Evolutionary conservation across 2,329 filamentous ascomycete species (phyloP).

Genomic region (Stagonosporopsis tanaceti): DNA sequence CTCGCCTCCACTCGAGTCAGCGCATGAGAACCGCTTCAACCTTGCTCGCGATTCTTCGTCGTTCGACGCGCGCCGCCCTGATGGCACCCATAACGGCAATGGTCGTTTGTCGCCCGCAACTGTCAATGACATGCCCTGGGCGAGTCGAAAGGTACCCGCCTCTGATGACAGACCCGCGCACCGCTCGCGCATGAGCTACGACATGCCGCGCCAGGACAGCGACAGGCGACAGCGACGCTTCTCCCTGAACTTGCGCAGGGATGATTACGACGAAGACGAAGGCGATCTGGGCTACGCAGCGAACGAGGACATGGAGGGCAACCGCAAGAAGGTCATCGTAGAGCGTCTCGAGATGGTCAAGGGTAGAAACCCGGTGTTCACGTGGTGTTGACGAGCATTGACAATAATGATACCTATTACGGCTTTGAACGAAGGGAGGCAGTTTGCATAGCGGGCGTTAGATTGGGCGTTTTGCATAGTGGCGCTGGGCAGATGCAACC

Average conservation of each 20-base stretch:
- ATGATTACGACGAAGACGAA: conserved; percentile 68
- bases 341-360: conserved; percentile 96
- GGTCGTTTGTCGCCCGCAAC: conserved; percentile 46
- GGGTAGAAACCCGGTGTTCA: conserved; percentile 93
- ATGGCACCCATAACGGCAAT: conserved; percentile 12
- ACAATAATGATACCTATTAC: conserved; percentile 8
- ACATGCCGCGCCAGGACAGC: conserved; percentile 46
- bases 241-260: conserved; percentile 53
- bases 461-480: conserved; percentile 24
- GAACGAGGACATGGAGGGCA: conserved; percentile 91
- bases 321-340: conserved; percentile 92
- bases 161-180: conserved; percentile 36
- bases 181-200: conserved; percentile 53
- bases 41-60: conserved; percentile 56
- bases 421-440: conserved; percentile 10
- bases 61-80: conserved; percentile 46
- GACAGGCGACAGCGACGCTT: conserved; percentile 51
- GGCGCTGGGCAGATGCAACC: conserved; percentile 19
- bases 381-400: conserved; percentile 75
- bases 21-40: conserved; percentile 57
- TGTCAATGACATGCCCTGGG: conserved; percentile 44
- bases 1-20: conserved; percentile 59
- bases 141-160: conserved; percentile 22
- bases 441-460: conserved; percentile 19
- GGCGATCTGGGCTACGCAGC: conserved; percentile 95